phyloP scores from a whole-genome alignment of 202 grass and related monocot genomes.

The Zoysia matrella region DNA sequence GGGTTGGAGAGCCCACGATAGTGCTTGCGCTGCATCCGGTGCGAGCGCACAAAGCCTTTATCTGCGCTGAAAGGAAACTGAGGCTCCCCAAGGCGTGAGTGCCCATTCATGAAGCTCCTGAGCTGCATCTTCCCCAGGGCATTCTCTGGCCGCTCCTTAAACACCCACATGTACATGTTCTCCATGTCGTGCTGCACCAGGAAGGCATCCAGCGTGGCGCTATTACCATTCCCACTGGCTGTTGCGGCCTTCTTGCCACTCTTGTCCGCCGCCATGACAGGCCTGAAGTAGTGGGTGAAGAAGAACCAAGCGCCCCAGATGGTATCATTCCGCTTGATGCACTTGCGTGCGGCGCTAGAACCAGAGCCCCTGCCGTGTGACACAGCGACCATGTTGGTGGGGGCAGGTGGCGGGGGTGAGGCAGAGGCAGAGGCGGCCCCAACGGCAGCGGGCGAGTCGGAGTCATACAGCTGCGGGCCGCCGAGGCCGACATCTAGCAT shows the following conservation, averaged over 20 bases:
- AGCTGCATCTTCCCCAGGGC: conserved; percentile 97
- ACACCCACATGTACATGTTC: conserved; percentile 99
- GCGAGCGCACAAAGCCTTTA: conserved; percentile 66
- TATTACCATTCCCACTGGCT: conserved; percentile 51
- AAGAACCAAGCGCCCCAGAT: conserved; percentile 99
- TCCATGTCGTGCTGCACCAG: conserved; percentile 97
- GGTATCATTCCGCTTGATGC: conserved; percentile 85
- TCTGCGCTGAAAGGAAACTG: conserved; percentile 89
- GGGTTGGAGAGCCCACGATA: conserved; percentile 90
- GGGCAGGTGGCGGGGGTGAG: background rate
- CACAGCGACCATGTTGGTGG: conserved; percentile 39
- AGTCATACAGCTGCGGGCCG: conserved; percentile 71
- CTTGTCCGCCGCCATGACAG: conserved; percentile 59
- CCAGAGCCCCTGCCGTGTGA: conserved; percentile 45
- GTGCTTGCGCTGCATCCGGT: conserved; percentile 60
- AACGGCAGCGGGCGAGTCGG: conserved; percentile 51
- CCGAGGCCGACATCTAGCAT: conserved; percentile 83
- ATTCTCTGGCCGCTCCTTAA: conserved; percentile 88
- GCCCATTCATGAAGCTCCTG: conserved; percentile 97
- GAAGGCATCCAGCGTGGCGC: conserved; percentile 75
- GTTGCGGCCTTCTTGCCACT: conserved; percentile 61
- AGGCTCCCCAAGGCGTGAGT: conserved; percentile 85
- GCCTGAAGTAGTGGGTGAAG: conserved; percentile 98
- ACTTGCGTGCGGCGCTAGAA: conserved; percentile 74
- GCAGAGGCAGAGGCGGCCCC: conserved; percentile 3